Evolutionary conservation across 2,329 filamentous ascomycete genomes (phyloP).

Genomic region (Botrytis deweyae): DNA sequence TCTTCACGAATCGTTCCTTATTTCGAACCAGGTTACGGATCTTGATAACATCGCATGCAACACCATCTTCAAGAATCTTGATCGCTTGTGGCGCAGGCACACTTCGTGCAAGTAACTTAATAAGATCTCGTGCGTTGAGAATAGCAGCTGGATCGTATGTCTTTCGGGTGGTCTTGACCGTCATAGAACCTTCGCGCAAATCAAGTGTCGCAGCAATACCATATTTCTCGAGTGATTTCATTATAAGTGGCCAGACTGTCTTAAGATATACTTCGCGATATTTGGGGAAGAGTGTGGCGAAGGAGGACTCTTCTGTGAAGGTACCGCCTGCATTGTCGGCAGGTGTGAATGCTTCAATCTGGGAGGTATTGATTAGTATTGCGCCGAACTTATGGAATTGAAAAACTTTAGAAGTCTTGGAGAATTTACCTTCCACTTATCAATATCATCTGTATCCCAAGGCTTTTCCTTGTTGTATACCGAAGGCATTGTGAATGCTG

Average conservation of each 20-base stretch:
- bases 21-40: slow-evolving; percentile 86
- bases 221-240: slow-evolving; percentile 78
- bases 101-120: slow-evolving; percentile 86
- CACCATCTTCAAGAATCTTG: slow-evolving; percentile 89
- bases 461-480: slow-evolving; percentile 88
- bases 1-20: slow-evolving; percentile 94
- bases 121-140: slow-evolving; percentile 88
- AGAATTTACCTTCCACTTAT: slow-evolving; percentile 78
- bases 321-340: slow-evolving; percentile 82
- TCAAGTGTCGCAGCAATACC: slow-evolving; percentile 92
- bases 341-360: slow-evolving; percentile 79
- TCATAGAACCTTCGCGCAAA: slow-evolving; percentile 94
- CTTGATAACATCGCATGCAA: slow-evolving; percentile 95
- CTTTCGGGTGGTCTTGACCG: slow-evolving; percentile 89
- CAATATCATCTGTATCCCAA: slow-evolving; percentile 95
- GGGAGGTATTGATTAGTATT: slow-evolving; percentile 22
- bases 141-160: slow-evolving; percentile 92
- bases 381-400: neutral
- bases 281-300: slow-evolving; percentile 85
- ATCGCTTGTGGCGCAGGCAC: slow-evolving; percentile 92
- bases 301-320: slow-evolving; percentile 91
- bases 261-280: slow-evolving; percentile 94
- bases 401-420: neutral
- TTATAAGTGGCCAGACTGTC: slow-evolving; percentile 90
- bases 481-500: slow-evolving; percentile 65